Conservation (phyloP, 106 monocot species). For the Ottelia alismoides region DNA sequence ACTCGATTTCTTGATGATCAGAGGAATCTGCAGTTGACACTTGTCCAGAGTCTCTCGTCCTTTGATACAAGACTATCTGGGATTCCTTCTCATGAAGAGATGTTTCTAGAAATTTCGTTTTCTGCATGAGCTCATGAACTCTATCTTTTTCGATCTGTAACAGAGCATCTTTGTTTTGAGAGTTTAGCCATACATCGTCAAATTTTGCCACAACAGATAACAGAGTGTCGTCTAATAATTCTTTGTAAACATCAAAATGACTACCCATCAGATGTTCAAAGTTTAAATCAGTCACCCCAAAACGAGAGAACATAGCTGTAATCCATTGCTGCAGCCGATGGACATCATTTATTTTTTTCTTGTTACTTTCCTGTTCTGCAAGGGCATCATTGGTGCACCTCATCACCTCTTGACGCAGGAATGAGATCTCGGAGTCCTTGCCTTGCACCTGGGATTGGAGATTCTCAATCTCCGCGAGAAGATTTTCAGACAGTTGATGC, state of each 20-base stretch:
- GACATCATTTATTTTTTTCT: slow-evolving; percentile 39
- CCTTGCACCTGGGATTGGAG: slow-evolving; percentile 71
- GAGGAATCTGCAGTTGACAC: slow-evolving; percentile 22
- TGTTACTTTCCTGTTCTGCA: slow-evolving; percentile 56
- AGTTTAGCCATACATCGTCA: slow-evolving; percentile 30
- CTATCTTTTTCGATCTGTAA: slow-evolving; percentile 60
- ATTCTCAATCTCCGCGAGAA: slow-evolving; percentile 78
- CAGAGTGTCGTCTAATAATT: slow-evolving; percentile 43
- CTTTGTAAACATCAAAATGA: slow-evolving; percentile 25
- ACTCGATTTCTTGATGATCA: too few relatives aligned
- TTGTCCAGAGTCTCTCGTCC: slow-evolving; percentile 19
- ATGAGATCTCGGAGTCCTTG: slow-evolving; percentile 80
- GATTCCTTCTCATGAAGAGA: slow-evolving; percentile 35
- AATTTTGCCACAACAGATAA: slow-evolving; percentile 38
- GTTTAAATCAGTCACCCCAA: slow-evolving; percentile 28
- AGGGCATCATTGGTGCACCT: slow-evolving; percentile 68
- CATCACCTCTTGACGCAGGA: slow-evolving; percentile 88
- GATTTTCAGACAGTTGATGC: slow-evolving; percentile 76
- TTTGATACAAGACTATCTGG: slow-evolving; percentile 22
- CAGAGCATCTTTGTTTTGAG: slow-evolving; percentile 60
- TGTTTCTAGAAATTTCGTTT: slow-evolving; percentile 39
- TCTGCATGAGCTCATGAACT: slow-evolving; percentile 39
- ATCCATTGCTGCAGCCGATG: slow-evolving; percentile 38
- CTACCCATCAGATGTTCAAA: slow-evolving; percentile 26
- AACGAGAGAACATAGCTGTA: slow-evolving; percentile 28